These are phyloP conservation scores for Lipomyces sp. DNA, from an alignment of 805 yeast genomes.

Conservation along the genomic window DNA sequence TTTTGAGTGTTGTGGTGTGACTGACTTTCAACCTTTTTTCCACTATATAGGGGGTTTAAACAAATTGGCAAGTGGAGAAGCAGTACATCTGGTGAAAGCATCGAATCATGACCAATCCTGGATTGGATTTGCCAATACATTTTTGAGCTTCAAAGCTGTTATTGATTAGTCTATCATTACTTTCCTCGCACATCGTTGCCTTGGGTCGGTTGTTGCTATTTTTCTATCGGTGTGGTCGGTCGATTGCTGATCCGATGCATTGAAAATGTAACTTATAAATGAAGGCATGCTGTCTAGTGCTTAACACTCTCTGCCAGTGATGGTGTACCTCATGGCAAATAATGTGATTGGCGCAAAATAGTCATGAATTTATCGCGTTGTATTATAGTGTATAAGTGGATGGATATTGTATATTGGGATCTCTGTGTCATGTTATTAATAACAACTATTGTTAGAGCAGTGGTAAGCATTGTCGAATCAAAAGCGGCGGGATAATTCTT, in stretches of 20 bases:
- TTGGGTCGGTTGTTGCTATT: not conserved
- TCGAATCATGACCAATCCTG: conserved; percentile 10
- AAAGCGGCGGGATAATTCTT: not conserved
- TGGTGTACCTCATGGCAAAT: not conserved
- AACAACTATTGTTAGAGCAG: not conserved
- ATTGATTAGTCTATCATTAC: not conserved
- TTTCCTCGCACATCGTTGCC: not conserved
- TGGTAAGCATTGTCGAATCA: not conserved
- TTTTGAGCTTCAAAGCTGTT: not conserved
- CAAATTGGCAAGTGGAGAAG: conserved; percentile 43
- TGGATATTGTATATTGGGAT: conserved; percentile 4
- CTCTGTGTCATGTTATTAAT: not conserved
- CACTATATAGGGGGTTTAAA: conserved; percentile 47
- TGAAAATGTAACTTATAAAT: not conserved
- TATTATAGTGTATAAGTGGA: not conserved
- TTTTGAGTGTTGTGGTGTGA: not conserved
- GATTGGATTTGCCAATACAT: not conserved
- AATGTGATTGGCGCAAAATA: not conserved
- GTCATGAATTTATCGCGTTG: not conserved
- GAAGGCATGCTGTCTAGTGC: not conserved
- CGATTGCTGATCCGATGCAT: not conserved
- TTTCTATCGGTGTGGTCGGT: not conserved
- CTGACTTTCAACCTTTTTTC: not conserved
- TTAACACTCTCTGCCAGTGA: not conserved
- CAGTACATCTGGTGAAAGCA: conserved; percentile 30